phyloP scores from a whole-genome alignment of 2,329 filamentous ascomycete species.

The Sarocladium oryzae region DNA sequence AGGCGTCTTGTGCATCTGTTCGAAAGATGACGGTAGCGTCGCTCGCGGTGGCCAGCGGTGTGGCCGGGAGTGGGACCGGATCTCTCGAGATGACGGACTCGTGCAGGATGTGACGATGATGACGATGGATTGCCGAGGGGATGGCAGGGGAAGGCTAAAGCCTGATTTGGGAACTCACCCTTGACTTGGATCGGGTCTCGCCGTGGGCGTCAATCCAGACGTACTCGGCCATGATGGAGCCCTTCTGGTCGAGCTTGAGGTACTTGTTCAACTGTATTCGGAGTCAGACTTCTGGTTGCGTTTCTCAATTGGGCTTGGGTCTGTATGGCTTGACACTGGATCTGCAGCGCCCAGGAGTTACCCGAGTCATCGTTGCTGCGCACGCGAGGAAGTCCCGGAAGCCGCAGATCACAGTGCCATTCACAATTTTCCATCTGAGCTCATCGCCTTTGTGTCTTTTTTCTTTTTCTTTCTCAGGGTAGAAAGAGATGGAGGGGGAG shows the following conservation, averaged over 20 bases:
- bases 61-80: neutral
- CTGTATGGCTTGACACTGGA: neutral
- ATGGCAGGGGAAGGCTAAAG: neutral
- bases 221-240: constrained; percentile 87
- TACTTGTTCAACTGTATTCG: constrained; percentile 75
- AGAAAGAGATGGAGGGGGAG: neutral
- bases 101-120: neutral
- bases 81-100: neutral
- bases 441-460: no score
- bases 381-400: neutral
- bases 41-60: constrained; percentile 1
- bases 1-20: neutral
- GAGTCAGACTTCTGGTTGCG: neutral
- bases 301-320: neutral
- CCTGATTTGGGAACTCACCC: constrained; percentile 57
- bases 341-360: neutral
- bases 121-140: neutral
- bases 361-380: neutral
- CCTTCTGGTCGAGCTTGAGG: constrained; percentile 83
- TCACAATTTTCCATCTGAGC: neutral
- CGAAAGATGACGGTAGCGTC: constrained; percentile 6
- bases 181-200: constrained; percentile 87
- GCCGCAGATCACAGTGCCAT: neutral
- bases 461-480: no score
- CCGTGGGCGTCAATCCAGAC: constrained; percentile 88